Evolutionary conservation across 2,329 filamentous ascomycete species (phyloP).

Genomic region (Xenoacremonium recifei): DNA sequence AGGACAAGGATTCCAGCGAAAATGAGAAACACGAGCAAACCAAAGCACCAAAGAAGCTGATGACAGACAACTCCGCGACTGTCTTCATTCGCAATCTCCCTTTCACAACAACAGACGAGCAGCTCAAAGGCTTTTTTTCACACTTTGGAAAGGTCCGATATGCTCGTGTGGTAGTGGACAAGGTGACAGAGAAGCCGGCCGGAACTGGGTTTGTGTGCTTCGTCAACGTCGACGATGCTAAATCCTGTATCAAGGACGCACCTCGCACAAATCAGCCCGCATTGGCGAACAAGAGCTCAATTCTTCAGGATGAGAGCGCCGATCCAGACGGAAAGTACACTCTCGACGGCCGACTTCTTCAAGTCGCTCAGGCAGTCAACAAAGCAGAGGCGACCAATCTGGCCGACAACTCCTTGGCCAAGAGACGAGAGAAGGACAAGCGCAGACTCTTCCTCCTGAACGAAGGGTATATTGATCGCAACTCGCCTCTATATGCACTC

Average conservation of each 20-base stretch:
- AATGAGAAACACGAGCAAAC: conserved; percentile 42
- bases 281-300: conserved; percentile 67
- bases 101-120: conserved; percentile 80
- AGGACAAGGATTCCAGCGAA: conserved; percentile 43
- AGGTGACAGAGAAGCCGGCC: conserved; percentile 77
- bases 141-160: conserved; percentile 88
- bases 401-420: conserved; percentile 64
- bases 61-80: conserved; percentile 65
- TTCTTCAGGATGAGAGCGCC: conserved; percentile 81
- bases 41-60: conserved; percentile 24
- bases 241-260: conserved; percentile 71
- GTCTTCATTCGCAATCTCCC: conserved; percentile 94
- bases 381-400: conserved; percentile 77
- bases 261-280: conserved; percentile 56
- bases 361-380: conserved; percentile 81
- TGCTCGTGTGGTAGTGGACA: conserved; percentile 87
- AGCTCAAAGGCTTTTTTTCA: conserved; percentile 81
- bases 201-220: conserved; percentile 97
- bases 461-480: conserved; percentile 79
- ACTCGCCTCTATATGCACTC: conserved; percentile 72
- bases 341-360: conserved; percentile 82
- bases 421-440: conserved; percentile 77
- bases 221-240: conserved; percentile 71
- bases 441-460: conserved; percentile 82
- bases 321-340: conserved; percentile 87